Evolutionary conservation across 1,284 basidiomycete genomes (phyloP).

Genomic region (Pterulicium gracile): DNA sequence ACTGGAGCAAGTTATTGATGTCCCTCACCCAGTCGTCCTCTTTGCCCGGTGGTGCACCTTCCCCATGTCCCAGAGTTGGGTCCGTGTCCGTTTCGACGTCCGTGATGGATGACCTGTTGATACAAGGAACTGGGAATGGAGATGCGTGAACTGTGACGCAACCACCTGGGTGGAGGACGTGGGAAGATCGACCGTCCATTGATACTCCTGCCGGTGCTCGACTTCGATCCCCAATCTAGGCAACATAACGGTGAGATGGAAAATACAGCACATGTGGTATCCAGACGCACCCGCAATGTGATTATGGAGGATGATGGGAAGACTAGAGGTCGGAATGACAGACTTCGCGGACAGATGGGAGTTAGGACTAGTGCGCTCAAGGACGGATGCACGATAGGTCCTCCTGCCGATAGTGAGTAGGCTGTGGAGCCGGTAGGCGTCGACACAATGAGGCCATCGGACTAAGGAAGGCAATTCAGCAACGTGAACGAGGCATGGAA

Average conservation of each 20-base stretch:
- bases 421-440: conserved; percentile 97
- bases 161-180: conserved; percentile 74
- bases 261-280: conserved; percentile 3
- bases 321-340: conserved; percentile 88
- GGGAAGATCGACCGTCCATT: conserved; percentile 85
- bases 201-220: conserved; percentile 84
- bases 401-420: conserved; percentile 92
- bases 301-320: conserved; percentile 81
- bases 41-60: conserved; percentile 61
- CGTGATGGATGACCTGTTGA: conserved; percentile 71
- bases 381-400: conserved; percentile 93
- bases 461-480: conserved; percentile 34
- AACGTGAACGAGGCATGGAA: conserved; percentile 8
- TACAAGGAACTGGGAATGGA: conserved; percentile 86
- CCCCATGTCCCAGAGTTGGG: conserved; percentile 21
- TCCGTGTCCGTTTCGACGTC: conserved; percentile 34
- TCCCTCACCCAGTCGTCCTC: conserved; percentile 95
- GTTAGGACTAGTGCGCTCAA: conserved; percentile 86
- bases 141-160: conserved; percentile 81
- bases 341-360: conserved; percentile 88
- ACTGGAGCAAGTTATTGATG: conserved; percentile 88
- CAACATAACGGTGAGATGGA: conserved; percentile 3
- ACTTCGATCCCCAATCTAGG: conserved; percentile 75
- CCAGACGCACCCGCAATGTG: conserved; percentile 64
- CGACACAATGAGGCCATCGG: conserved; percentile 90